Evolutionary conservation across 768 basidiomycete genomes (phyloP).

Genomic region (Amyloporia xantha): DNA sequence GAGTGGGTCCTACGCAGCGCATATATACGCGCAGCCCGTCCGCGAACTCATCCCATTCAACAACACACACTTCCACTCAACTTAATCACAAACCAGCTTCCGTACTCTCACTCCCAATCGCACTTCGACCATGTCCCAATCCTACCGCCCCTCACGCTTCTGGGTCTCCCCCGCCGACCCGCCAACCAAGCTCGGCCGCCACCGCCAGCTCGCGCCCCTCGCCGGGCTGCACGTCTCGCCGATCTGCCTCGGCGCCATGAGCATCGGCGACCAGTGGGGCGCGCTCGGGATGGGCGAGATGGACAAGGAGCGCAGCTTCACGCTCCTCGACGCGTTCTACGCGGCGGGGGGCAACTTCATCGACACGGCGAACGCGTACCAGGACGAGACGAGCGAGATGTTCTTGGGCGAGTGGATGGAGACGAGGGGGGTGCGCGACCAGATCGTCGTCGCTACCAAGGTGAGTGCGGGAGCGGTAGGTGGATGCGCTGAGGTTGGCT

Average conservation of each 20-base stretch:
- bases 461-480: conserved; percentile 12
- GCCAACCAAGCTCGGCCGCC: conserved; percentile 23
- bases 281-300: conserved; percentile 33
- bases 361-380: conserved; percentile 43
- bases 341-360: conserved; percentile 44
- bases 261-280: conserved; percentile 40
- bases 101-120: no score
- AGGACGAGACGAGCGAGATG: conserved; percentile 49
- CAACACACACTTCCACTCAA: no score
- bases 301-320: conserved; percentile 35
- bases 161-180: conserved; percentile 10
- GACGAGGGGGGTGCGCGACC: conserved; percentile 35
- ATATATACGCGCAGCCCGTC: no score
- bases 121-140: background rate
- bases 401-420: conserved; percentile 50
- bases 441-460: conserved; percentile 44
- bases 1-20: no score
- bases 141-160: background rate
- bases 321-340: conserved; percentile 40
- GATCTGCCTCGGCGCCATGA: conserved; percentile 42
- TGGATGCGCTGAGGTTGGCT: background rate
- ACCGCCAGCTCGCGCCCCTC: conserved; percentile 33
- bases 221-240: conserved; percentile 45
- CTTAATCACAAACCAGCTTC: no score
- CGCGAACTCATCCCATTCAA: no score